Conservation (phyloP, 73 alveolate genomes). For the Paramecium primaurelia region DNA sequence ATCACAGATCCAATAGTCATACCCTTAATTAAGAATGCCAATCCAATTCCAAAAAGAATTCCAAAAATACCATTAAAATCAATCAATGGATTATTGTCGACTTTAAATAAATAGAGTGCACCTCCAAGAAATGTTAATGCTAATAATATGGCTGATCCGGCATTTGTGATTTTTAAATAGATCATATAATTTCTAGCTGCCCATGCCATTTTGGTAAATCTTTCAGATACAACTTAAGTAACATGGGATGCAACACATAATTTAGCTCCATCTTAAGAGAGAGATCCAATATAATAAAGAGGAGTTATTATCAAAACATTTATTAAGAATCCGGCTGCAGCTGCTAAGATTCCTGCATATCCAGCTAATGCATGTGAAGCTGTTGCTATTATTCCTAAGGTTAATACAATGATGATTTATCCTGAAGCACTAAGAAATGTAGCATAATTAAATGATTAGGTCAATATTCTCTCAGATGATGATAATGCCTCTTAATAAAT, state of each 20-base stretch:
- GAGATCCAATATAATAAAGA: not conserved
- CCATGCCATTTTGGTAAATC: constrained; percentile 10
- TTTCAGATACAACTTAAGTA: not conserved
- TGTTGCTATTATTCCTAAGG: constrained; percentile 22
- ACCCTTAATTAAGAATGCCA: constrained; percentile 16
- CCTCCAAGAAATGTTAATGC: constrained; percentile 11
- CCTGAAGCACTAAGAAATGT: not conserved
- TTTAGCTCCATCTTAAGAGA: constrained; percentile 20
- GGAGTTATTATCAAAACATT: constrained; percentile 16
- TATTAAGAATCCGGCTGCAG: constrained; percentile 20
- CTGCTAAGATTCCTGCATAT: constrained; percentile 34
- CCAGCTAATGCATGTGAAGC: constrained; percentile 31
- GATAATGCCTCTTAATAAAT: constrained; percentile 34
- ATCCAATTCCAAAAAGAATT: not conserved
- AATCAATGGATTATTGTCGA: not conserved
- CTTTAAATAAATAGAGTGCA: not conserved
- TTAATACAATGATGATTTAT: not conserved
- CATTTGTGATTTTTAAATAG: constrained; percentile 6
- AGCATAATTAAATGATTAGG: not conserved
- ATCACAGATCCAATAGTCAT: constrained; percentile 38
- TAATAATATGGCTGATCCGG: constrained; percentile 6
- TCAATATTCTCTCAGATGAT: not conserved
- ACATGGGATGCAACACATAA: constrained; percentile 33
- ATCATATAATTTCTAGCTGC: constrained; percentile 47
- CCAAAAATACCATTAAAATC: constrained; percentile 47